These are phyloP conservation scores for Hibiscus trionum DNA, from an alignment of 345 rosid genomes.

Conservation along the genomic window DNA sequence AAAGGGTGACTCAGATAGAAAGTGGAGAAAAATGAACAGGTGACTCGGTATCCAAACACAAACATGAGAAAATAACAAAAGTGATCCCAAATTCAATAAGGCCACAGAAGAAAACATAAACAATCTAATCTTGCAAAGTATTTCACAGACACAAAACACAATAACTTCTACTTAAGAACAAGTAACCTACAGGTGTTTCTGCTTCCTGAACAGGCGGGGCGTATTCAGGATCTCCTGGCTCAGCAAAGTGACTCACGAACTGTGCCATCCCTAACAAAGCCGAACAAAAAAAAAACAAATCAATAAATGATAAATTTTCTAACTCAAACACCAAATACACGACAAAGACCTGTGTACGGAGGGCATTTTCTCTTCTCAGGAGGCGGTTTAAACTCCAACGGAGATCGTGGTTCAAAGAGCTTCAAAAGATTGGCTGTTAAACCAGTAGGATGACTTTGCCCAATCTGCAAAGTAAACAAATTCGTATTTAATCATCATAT, in stretches of 20 bases:
- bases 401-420: constrained; percentile 89
- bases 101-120: neutral
- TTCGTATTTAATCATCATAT: neutral
- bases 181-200: constrained; percentile 68
- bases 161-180: neutral
- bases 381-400: constrained; percentile 76
- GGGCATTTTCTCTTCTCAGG: constrained; percentile 92
- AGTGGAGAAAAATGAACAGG: no score
- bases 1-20: no score
- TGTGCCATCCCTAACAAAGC: constrained; percentile 77
- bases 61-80: neutral
- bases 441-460: constrained; percentile 95
- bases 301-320: neutral
- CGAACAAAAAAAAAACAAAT: neutral
- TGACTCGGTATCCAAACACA: no score
- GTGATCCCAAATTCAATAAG: neutral
- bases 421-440: constrained; percentile 78
- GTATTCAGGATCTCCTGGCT: constrained; percentile 80
- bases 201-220: constrained; percentile 72
- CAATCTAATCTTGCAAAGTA: neutral
- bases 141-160: neutral
- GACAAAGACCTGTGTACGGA: constrained; percentile 46
- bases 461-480: constrained; percentile 53
- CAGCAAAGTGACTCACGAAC: constrained; percentile 80
- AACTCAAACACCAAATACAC: neutral